Evolutionary conservation across 1,284 basidiomycete genomes (phyloP), one percentile per base, ranked within the genome.

Genomic region (Ustilago tritici): DNA sequence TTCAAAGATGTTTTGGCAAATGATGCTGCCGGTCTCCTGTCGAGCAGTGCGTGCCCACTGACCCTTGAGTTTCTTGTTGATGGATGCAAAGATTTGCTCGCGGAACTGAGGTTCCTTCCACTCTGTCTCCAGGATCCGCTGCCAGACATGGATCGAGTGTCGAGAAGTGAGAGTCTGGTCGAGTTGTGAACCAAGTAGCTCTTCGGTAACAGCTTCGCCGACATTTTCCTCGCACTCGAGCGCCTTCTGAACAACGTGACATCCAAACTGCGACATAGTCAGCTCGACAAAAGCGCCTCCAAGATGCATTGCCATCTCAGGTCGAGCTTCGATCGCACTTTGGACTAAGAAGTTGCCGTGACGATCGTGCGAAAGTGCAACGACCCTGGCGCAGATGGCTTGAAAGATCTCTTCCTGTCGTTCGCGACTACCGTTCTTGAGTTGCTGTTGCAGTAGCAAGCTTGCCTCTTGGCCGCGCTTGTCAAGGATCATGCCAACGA

Each of bases 301-400:
- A 34, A 86, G 65, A 14, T 69, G 61, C 66, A 70, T 60, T 15
- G 77, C 74, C 3, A 78, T 61, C 11, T 67, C 36, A 1, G 67
- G 35, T 50, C 77, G 64, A 4, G 67, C 40, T 41, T 75, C 78
- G 35, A 79, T 66, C 2, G 70, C 66, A 17, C 82, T 71, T 60
- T 84, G 79, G 14, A 84, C 79, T 28, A 86, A 55, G 52, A 82
- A 86, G 40, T 85, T 81, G 49, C 84, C 84, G 40, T 82, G 77
- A 35, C 70, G 78, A 62, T 85, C 79, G 41, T 78, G 69, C 12
- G 76, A 69, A 0, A 86, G 70, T 2, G 65, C 49, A 0, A 82
- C 52, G 0, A 83, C 41, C 38, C 67, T 60, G 1, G 66, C 63
- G 12, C 65, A 54, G 17, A 86, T 65, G 0, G 82, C 79, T 6